Conservation (phyloP, 179 eudicot species). For the Patellifolia procumbens region DNA sequence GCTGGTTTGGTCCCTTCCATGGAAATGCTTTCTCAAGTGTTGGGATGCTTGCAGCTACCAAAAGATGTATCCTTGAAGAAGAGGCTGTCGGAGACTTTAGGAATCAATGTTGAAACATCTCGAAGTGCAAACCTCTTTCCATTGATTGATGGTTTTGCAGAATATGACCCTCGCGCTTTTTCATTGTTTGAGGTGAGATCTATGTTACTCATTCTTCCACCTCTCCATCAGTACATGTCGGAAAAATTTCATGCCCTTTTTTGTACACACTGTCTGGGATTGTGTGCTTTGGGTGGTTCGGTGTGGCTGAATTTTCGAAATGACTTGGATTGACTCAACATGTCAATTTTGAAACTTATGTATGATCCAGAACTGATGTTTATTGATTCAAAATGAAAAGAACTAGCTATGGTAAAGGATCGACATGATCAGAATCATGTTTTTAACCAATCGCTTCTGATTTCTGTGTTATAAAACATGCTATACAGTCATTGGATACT, state of each 20-base stretch:
- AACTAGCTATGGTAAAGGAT: not conserved
- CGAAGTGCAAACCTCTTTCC: constrained; percentile 60
- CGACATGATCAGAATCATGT: not conserved
- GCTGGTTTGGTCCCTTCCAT: constrained; percentile 66
- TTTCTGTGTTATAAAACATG: not conserved
- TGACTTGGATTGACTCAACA: not conserved
- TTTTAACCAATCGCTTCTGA: not conserved
- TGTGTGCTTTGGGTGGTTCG: not conserved
- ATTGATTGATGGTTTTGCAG: constrained; percentile 88
- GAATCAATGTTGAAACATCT: constrained; percentile 48
- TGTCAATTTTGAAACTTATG: not conserved
- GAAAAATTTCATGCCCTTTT: not conserved
- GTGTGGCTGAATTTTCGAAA: not conserved
- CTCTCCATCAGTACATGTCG: not conserved
- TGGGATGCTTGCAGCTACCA: constrained; percentile 87
- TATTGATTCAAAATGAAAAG: not conserved
- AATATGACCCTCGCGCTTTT: constrained; percentile 94
- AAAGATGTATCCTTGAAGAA: constrained; percentile 56
- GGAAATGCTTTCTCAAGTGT: constrained; percentile 73
- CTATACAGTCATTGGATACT: not conserved
- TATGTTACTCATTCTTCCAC: not conserved
- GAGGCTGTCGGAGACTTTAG: constrained; percentile 69
- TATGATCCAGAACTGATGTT: not conserved
- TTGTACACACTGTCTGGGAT: not conserved
- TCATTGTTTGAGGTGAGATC: constrained; percentile 82